A percentile compares a stretch with the other conserved stretches of the same genome.
phyloP scores from a whole-genome alignment of 1,284 basidiomycete genomes.

The Ustilago loliicola region DNA sequence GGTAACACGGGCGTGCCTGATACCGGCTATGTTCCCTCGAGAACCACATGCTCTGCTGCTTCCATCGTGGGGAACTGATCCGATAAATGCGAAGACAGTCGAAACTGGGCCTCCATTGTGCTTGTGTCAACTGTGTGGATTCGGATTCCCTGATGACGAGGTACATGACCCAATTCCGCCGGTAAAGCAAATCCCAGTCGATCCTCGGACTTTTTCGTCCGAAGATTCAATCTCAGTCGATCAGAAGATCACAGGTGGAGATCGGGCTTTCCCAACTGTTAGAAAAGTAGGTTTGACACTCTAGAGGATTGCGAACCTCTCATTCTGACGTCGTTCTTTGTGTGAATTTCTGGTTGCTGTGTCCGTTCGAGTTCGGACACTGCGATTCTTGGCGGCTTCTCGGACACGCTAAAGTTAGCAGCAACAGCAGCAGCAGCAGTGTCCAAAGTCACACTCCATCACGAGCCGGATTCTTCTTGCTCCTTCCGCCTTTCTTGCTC shows the following conservation, averaged over 20 bases:
- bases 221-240: not conserved
- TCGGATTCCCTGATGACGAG: conserved; percentile 6
- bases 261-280: not conserved
- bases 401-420: conserved; percentile 1
- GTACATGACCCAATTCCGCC: conserved; percentile 9
- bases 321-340: not conserved
- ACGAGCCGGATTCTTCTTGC: not conserved
- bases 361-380: not conserved
- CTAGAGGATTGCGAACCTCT: not conserved
- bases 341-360: not conserved
- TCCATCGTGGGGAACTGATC: not conserved
- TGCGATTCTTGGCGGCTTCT: not conserved
- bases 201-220: conserved; percentile 32
- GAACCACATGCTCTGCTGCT: not conserved
- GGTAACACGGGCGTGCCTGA: not conserved
- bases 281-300: not conserved
- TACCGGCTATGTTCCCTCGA: conserved; percentile 8
- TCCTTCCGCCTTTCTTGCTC: not conserved
- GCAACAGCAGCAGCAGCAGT: not conserved
- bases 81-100: not conserved
- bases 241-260: not conserved
- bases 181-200: conserved; percentile 2
- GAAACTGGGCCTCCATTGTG: not conserved
- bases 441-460: not conserved
- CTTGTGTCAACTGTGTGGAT: not conserved